Base-by-base conservation (phyloP, 2,329 filamentous ascomycete species). In the Beauveria sp. region DNA sequence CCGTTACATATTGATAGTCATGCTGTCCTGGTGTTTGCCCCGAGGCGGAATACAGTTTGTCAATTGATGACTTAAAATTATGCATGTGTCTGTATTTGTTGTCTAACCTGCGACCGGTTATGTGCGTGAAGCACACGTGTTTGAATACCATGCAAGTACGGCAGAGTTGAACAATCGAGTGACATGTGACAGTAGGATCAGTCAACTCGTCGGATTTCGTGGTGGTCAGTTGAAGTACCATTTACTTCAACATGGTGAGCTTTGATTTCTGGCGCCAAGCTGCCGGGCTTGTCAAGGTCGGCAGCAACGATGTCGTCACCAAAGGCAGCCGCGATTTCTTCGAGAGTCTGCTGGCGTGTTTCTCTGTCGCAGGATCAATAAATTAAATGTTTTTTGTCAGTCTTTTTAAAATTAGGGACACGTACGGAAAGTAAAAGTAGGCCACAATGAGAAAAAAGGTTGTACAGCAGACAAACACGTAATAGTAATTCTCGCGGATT, bases 401-500 rank as follows among this genome's bases (percentile, higher is more conserved):
- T 24, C 3, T 24, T 24, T 22, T 24, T 3, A 3, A 3, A 3
- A 24, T 24, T 24, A 24, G 22, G 22, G 22, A 24, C 12, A 28
- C 61, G 18, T 30, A 59, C 61, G 81, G 81, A 70, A 83, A 84
- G 67, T 78, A 84, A 56, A 83, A 75, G 67, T 80, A 84, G 0
- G 78, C 80, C 26, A 83, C 64, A 2, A 75, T 69, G 0, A 83
- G 67, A 70, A 83, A 85, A 70, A 83, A 77, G 1, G 71, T 28
- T 2, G 78, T 78, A 65, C 81, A 84, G 5, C 66, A 77, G 2
- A 84, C 80, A 63, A 85, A 85, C 20, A 85, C 81, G 63, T 84
- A 85, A 68, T 85, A 85, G 68, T 84, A 85, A 64, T 84, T 85
- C 65, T 85, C 77, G n/a, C 75, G 68, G 58, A 85, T 85, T 49